Evolutionary conservation across 208 protist species (phyloP).

Genomic region (Trypanosoma theileri): DNA sequence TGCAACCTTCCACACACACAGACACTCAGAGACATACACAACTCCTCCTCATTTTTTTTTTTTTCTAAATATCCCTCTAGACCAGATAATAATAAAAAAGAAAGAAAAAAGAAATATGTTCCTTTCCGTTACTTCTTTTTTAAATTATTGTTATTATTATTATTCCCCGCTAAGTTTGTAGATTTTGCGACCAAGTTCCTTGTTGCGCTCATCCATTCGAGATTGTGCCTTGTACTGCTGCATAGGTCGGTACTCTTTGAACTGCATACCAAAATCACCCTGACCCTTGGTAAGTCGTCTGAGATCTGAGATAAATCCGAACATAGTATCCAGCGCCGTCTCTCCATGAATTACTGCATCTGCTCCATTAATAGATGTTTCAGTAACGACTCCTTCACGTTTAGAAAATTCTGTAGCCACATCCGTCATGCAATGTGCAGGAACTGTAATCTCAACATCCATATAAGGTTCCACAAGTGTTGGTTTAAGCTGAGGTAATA

Average conservation of each 20-base stretch:
- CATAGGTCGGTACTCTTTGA: slow-evolving; percentile 91
- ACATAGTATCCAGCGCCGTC: slow-evolving; percentile 92
- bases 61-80: neutral
- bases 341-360: slow-evolving; percentile 89
- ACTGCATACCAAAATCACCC: slow-evolving; percentile 94
- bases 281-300: slow-evolving; percentile 90
- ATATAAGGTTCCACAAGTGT: slow-evolving; percentile 98
- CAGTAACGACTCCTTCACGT: slow-evolving; percentile 87
- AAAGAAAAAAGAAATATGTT: slow-evolving; percentile 20
- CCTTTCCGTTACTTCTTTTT: neutral
- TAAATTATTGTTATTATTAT: neutral
- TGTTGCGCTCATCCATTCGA: slow-evolving; percentile 91
- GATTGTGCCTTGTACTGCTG: slow-evolving; percentile 85
- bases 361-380: slow-evolving; percentile 76
- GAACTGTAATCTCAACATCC: slow-evolving; percentile 93
- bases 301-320: slow-evolving; percentile 93
- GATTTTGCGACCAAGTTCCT: slow-evolving; percentile 63
- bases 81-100: neutral
- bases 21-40: neutral
- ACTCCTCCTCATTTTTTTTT: neutral
- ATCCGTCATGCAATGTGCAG: slow-evolving; percentile 84
- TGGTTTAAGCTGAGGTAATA: slow-evolving; percentile 87
- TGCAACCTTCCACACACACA: neutral
- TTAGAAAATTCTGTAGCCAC: slow-evolving; percentile 85
- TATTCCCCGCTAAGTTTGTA: slow-evolving; percentile 69